Base-by-base conservation (phyloP, 2,329 filamentous ascomycete genomes). In the Cytospora schulzeri region DNA sequence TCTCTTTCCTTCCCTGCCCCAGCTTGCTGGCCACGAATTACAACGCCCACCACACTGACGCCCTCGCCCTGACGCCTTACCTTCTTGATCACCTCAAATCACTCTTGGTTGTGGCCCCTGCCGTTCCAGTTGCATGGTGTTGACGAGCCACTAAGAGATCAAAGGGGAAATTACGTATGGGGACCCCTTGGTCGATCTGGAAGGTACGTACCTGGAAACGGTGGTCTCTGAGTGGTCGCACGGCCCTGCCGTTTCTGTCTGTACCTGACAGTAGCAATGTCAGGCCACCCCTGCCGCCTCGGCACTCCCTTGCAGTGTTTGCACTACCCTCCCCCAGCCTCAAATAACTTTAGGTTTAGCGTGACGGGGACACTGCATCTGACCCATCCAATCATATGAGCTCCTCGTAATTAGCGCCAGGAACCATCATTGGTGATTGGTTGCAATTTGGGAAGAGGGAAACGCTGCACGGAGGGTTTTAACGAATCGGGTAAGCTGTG, bases 141-240 rank as follows among this genome's bases (percentile, higher is more conserved):
- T 62, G 55, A 57, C 61, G 41, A 58, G 38, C 59, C 59, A 65
- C 58, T 62, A 61, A 53, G 45, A 51, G 50, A 33, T 56, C 52
- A 48, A 54, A 58, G 57, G 65, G 65, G 64, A 66, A 60, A 66
- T 66, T 66, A 52, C 62, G 51, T 28, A 64, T 41, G 65, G 62
- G 57, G 52, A 58, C 54, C 58, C 58, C 58, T 64, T 60, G 56
- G 56, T 31, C 26, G 33, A 56, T 63, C 57, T 59, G 50, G 57
- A 2, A 52, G 33, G 31, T 66, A 66, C 65, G 65, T 65, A 66
- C 62, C 62, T 19, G 41, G 12, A 51, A 50, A 57, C 38, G 29
- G 24, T 29, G 29, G 55, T 33, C 55, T 62, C 19, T 65, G 58
- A 53, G 51, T 53, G 51, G 24, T 53, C 26, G 28, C 24, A 28